phyloP scores from a whole-genome alignment of 108 stramenopile species.

The Skeletonema grethae region DNA sequence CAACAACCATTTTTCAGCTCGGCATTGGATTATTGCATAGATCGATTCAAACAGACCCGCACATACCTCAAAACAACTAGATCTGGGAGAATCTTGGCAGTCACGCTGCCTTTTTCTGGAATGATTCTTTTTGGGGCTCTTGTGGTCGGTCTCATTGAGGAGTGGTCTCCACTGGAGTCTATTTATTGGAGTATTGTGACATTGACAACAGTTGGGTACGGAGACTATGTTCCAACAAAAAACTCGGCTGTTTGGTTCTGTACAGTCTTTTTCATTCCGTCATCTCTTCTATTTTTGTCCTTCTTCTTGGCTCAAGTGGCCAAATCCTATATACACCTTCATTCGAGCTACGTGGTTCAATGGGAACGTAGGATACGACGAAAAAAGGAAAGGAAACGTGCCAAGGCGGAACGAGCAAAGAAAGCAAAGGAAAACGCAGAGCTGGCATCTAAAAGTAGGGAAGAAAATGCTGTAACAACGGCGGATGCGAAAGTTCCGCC shows the following conservation, averaged over 20 bases:
- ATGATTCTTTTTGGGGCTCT: conserved; percentile 74
- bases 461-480: conserved; percentile 7
- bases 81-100: conserved; percentile 62
- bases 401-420: conserved; percentile 49
- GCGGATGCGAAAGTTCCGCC: not conserved
- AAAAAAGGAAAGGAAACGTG: conserved; percentile 54
- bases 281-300: conserved; percentile 80
- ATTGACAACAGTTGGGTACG: conserved; percentile 81
- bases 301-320: conserved; percentile 79
- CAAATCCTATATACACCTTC: conserved; percentile 78
- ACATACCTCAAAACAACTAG: conserved; percentile 61
- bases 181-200: conserved; percentile 85
- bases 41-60: conserved; percentile 47
- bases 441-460: not conserved
- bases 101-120: conserved; percentile 78
- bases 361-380: conserved; percentile 70
- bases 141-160: conserved; percentile 78
- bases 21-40: conserved; percentile 15
- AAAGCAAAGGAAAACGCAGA: conserved; percentile 25
- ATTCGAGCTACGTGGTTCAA: conserved; percentile 67
- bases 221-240: conserved; percentile 73
- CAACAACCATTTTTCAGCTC: conserved; percentile 34
- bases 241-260: conserved; percentile 75
- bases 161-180: conserved; percentile 79
- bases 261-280: conserved; percentile 80